Evolutionary conservation across 2,329 filamentous ascomycete species (phyloP), one percentile per base, ranked within the genome.

Genomic region (Raffaelea albimanens): DNA sequence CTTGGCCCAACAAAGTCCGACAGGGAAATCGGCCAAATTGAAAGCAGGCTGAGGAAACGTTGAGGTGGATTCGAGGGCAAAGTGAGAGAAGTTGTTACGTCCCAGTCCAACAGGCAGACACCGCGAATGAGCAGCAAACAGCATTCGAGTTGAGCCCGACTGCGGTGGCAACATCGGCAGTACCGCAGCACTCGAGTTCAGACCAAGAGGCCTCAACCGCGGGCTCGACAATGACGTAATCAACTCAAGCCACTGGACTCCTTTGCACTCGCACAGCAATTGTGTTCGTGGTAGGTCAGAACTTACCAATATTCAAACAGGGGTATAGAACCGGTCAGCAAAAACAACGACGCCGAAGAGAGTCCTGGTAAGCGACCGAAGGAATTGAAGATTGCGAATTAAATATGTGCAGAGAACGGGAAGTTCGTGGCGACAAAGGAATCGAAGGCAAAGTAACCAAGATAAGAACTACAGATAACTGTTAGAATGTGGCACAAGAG

Each of bases 231-330:
- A 29, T 29, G 25, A 29, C 13, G 25, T 29, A 29, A 29, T 29
- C 25, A 13, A 13, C 25, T n/a, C n/a, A n/a, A n/a, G n/a, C n/a
- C n/a, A n/a, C n/a, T n/a, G n/a, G n/a, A n/a, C n/a, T n/a, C n/a
- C n/a, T n/a, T n/a, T n/a, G n/a, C n/a, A n/a, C n/a, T n/a, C n/a
- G n/a, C n/a, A n/a, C n/a, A n/a, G n/a, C n/a, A n/a, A n/a, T n/a
- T n/a, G n/a, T n/a, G n/a, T n/a, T n/a, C n/a, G n/a, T n/a, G n/a
- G n/a, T n/a, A n/a, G 18, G 5, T 38, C 13, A 16, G 7, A 39
- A 38, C 47, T 34, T 34, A 50, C 48, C 40, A 40, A 40, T 46
- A 45, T 25, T 45, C 19, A 20, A 45, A 46, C 47, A 50, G 25
- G 40, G 48, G 40, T 46, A 44, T 50, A 40, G 22, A 44, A 44